Base-by-base conservation (phyloP, 345 rosid species). In the Melaleuca alternifolia region DNA sequence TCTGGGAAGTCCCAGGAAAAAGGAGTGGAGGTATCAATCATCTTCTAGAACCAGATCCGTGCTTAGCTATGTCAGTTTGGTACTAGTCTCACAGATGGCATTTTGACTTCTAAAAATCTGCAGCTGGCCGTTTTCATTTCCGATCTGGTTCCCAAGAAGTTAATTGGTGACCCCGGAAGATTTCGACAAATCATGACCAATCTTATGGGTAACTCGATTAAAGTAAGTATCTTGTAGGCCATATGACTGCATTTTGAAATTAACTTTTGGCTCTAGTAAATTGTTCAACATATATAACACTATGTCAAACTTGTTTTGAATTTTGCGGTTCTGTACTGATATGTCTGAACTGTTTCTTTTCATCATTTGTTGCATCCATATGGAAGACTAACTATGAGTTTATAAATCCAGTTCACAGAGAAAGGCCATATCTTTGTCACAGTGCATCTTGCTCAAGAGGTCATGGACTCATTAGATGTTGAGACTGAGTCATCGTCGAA, bases 171-270 rank as follows among this genome's bases (percentile, higher is more conserved):
- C 91, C 98, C 95, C 3, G 96, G 96, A 85, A 95, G 99, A 88
- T 95, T 96, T 91, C 93, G 98, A 84, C 99, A 96, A 90, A 96
- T 97, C 89, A 94, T 96, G 90, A 96, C 95, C 87, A 97, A 97
- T 90, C 96, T 97, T 84, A 94, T 96, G 97, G 98, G 99, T 57
- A 97, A 97, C 87, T 97, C 98, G 13, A 95, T 97, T n/a, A 97
- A 96, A 94, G 99, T 96, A 88, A 91, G 95, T 86, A 75, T 83
- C 85, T 24, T 37, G 83, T 83, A 88, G 52, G 79, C 7, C 48
- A 71, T 71, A 18, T 62, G 30, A 33, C 79, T 8, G 79, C 24
- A 18, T 71, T 33, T 71, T 46, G 37, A 71, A 20, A 71, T 71
- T 33, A 18, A 71, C 48, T 71, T 71, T 71, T 18, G 46, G 24